These are phyloP conservation scores for Lactifluus echinatus DNA, from an alignment of 768 basidiomycete genomes.

Conservation along the genomic window DNA sequence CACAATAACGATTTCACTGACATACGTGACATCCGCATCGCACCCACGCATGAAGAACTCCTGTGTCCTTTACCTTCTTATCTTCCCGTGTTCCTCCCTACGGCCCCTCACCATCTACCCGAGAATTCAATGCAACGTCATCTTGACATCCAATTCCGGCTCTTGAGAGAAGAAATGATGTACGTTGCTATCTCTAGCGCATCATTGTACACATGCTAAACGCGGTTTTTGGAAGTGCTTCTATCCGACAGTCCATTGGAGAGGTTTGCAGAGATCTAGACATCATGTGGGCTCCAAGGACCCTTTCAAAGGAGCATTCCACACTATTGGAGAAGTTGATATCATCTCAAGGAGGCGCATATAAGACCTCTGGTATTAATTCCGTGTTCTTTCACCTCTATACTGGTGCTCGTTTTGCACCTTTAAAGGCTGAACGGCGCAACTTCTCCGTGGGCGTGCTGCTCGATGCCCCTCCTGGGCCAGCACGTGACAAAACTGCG, in stretches of 20 bases:
- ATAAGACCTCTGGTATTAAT: constrained; percentile 38
- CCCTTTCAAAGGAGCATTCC: constrained; percentile 9
- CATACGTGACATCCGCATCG: constrained; percentile 52
- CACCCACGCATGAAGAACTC: constrained; percentile 64
- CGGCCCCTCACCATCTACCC: constrained; percentile 55
- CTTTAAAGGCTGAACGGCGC: constrained; percentile 41
- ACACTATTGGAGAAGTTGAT: constrained; percentile 42
- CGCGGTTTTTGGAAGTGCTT: constrained; percentile 1
- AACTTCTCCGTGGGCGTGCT: constrained; percentile 42
- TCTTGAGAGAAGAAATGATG: constrained; percentile 66
- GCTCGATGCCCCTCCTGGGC: constrained; percentile 48
- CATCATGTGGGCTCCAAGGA: constrained; percentile 7
- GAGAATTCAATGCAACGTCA: constrained; percentile 52
- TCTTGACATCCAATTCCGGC: constrained; percentile 67
- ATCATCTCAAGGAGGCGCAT: constrained; percentile 48
- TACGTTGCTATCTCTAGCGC: constrained; percentile 26
- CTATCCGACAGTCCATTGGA: constrained; percentile 20
- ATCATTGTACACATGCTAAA: background rate
- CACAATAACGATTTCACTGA: constrained; percentile 61
- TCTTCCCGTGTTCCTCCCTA: constrained; percentile 50
- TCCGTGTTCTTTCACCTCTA: constrained; percentile 56
- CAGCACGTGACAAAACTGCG: constrained; percentile 36
- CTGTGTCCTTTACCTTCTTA: constrained; percentile 40
- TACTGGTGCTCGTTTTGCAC: constrained; percentile 41
- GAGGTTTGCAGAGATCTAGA: constrained; percentile 18